Evolutionary conservation across 2,329 filamentous ascomycete species (phyloP).

Genomic region (Ascomycota sp.): DNA sequence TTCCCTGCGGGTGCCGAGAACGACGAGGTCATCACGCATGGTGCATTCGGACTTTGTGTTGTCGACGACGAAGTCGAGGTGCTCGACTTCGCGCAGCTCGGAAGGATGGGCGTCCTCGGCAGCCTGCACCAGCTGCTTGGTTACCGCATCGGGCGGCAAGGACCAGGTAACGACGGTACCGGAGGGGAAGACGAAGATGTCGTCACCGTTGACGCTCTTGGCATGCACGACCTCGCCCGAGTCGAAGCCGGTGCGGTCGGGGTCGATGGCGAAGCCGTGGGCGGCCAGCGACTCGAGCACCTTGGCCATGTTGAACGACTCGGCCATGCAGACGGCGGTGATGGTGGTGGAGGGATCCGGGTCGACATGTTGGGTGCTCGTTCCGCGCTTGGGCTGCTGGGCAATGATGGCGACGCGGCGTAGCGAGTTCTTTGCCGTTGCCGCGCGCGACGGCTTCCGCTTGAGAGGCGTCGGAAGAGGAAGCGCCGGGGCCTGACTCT

Average conservation of each 20-base stretch:
- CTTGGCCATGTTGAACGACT: constrained; percentile 42
- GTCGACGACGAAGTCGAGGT: constrained; percentile 74
- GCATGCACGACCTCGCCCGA: constrained; percentile 43
- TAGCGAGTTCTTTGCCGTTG: constrained; percentile 48
- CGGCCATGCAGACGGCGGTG: constrained; percentile 40
- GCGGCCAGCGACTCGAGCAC: constrained; percentile 35
- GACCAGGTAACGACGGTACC: constrained; percentile 90
- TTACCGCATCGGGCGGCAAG: constrained; percentile 56
- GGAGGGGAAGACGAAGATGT: constrained; percentile 90
- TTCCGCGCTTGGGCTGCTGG: constrained; percentile 31
- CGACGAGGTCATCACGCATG: constrained; percentile 73
- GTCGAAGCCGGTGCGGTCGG: constrained; percentile 39
- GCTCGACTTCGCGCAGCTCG: constrained; percentile 59
- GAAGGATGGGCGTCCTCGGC: constrained; percentile 54
- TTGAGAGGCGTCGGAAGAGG: constrained; percentile 10
- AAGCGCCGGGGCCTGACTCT: too few species aligned
- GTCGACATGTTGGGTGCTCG: constrained; percentile 9
- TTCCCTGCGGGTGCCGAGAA: constrained; percentile 56
- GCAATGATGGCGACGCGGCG: constrained; percentile 74
- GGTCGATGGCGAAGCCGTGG: constrained; percentile 41
- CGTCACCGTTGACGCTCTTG: constrained; percentile 43
- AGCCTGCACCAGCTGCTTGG: constrained; percentile 52
- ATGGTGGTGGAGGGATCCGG: constrained; percentile 24
- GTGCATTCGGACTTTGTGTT: constrained; percentile 48
- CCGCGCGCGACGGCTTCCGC: constrained; percentile 23